Evolutionary conservation across 495 filamentous ascomycete species (phyloP).

Genomic region (Letharia columbiana): DNA sequence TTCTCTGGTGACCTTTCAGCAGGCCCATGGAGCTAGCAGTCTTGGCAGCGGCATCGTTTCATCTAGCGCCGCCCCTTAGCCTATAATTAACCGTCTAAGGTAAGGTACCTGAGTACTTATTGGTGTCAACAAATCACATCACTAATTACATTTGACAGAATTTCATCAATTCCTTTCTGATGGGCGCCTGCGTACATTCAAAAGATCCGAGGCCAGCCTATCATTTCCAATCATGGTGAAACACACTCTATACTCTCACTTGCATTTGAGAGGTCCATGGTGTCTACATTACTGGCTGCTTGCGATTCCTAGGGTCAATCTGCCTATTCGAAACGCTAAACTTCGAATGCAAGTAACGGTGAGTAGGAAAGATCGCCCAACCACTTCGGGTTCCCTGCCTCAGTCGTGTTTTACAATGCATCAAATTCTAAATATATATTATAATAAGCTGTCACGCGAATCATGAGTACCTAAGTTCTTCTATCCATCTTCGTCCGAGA

Average conservation of each 20-base stretch:
- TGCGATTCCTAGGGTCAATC: neutral
- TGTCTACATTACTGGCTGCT: neutral
- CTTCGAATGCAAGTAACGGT: neutral
- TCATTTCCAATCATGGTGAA: too few species aligned
- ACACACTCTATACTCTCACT: too few species aligned
- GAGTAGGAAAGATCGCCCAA: too few species aligned
- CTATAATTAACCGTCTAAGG: too few species aligned
- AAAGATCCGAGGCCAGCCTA: too few species aligned
- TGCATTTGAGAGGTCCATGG: too few species aligned
- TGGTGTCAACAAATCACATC: neutral
- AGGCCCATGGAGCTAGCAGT: neutral
- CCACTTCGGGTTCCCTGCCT: too few species aligned
- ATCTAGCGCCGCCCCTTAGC: neutral
- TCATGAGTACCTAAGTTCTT: neutral
- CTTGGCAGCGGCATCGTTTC: neutral
- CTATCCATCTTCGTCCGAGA: neutral
- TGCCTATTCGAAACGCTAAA: neutral
- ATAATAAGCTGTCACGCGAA: neutral
- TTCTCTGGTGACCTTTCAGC: neutral
- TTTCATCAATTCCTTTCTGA: too few species aligned
- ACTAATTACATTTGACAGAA: too few species aligned
- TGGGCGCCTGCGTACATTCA: too few species aligned
- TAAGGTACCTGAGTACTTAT: neutral
- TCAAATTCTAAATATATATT: neutral
- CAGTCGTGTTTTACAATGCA: neutral